Evolutionary conservation across 2,329 filamentous ascomycete species (phyloP), one percentile per base, ranked within the genome.

Genomic region (Fusarium coicis): DNA sequence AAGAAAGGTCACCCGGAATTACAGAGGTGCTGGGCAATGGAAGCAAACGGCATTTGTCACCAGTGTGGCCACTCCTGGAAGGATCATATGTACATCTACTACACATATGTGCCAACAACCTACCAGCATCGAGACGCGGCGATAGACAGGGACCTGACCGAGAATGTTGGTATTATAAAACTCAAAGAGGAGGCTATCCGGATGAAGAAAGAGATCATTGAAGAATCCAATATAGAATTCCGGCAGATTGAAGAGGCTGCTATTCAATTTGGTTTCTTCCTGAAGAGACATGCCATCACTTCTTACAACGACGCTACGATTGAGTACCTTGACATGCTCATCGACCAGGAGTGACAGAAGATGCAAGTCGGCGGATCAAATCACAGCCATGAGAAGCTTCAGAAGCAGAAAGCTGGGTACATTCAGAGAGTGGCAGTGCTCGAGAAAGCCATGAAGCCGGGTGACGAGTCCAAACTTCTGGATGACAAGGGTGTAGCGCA

Each of bases 11-110:
- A 52, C n/a, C 47, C 47, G 12, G 47, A 52, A 19, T 14, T 52
- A 1, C 32, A 52, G n/a, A 34, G 1, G 5, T 52, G 47, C 10
- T 23, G 21, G 19, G 63, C 63, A 4, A 67, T 70, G 42, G 26
- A 30, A 26, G 0, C 1, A 10, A 6, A 14, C 9, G 46, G 39
- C 37, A 23, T 32, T 5, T 67, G 63, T 9, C 2, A 46, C 7
- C 18, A 18, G 16, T 70, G 58, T 28, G 52, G 54, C 1, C 63
- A 70, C 39, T 15, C 11, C 3, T 70, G 63, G 67, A 62, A 58
- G 66, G 63, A 66, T n/a, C 66, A 63, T 30, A 62, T 69, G 56
- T 63, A 63, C 26, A 66, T 69, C 39, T 66, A 62, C 23, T 69
- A 62, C 28, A 23, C 50, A 18, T 63, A 69, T 39, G 28, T 36